Conservation (phyloP, 768 basidiomycete genomes). For the Termitomyces sp. region DNA sequence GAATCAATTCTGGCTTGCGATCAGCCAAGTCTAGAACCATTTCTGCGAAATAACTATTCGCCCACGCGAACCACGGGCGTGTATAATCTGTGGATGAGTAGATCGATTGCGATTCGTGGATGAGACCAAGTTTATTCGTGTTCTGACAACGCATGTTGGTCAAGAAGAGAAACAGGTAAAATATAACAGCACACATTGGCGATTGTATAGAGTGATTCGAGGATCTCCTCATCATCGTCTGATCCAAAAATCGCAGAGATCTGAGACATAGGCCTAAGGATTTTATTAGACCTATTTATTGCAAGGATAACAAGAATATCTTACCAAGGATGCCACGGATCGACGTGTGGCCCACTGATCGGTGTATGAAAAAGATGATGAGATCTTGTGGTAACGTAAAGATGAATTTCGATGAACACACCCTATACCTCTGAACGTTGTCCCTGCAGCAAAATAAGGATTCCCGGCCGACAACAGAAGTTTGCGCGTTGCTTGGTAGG, state of each 20-base stretch:
- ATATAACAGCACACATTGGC: constrained; percentile 51
- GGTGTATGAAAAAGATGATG: not conserved
- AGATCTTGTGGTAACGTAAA: not conserved
- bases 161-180: constrained; percentile 5
- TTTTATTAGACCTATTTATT: not conserved
- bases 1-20: constrained; percentile 64
- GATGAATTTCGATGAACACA: constrained; percentile 24
- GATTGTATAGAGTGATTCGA: constrained; percentile 54
- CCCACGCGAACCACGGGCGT: constrained; percentile 79
- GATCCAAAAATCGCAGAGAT: constrained; percentile 71
- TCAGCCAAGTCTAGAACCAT: constrained; percentile 74
- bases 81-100: constrained; percentile 54
- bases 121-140: constrained; percentile 68
- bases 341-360: constrained; percentile 66
- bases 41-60: constrained; percentile 79
- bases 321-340: constrained; percentile 67
- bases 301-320: constrained; percentile 4
- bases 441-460: constrained; percentile 65
- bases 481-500: constrained; percentile 61
- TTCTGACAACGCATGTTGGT: constrained; percentile 38
- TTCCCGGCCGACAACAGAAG: constrained; percentile 56
- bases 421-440: constrained; percentile 65
- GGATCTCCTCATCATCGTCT: constrained; percentile 65
- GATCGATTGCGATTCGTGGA: constrained; percentile 70
- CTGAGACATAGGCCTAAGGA: constrained; percentile 67